These are phyloP conservation scores for Sequoiadendron giganteum DNA, from an alignment of 75 land plant species.

Conservation along the genomic window DNA sequence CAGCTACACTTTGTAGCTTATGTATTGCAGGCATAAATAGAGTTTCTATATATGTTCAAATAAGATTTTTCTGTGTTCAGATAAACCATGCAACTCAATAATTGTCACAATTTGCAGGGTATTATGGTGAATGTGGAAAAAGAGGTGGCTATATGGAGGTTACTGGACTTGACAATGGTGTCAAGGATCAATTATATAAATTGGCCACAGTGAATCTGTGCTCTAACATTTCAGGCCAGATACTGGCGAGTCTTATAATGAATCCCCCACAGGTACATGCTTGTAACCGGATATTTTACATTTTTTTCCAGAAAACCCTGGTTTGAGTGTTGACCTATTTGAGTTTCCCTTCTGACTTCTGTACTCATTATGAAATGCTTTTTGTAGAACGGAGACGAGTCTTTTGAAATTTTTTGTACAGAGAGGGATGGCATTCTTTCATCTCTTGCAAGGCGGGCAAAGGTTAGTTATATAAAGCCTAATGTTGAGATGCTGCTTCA, in stretches of 20 bases:
- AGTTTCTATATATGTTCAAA: not conserved
- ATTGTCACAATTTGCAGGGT: conserved; percentile 45
- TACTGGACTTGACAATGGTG: conserved; percentile 72
- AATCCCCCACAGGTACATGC: conserved; percentile 89
- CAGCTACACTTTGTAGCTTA: not conserved
- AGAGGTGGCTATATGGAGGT: conserved; percentile 99
- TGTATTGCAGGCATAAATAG: not conserved
- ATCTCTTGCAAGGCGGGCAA: conserved; percentile 92
- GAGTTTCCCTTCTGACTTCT: not conserved
- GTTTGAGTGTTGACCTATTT: not conserved
- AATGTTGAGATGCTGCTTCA: not conserved
- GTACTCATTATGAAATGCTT: not conserved
- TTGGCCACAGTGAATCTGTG: conserved; percentile 96
- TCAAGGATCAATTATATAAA: conserved; percentile 94
- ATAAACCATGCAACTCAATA: not conserved
- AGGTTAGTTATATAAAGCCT: conserved; percentile 40
- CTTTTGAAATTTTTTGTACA: conserved; percentile 60
- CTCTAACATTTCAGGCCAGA: conserved; percentile 94
- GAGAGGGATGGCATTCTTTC: conserved; percentile 89
- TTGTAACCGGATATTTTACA: not conserved
- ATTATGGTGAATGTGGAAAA: conserved; percentile 98
- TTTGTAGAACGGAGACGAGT: conserved; percentile 88
- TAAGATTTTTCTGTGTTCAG: not conserved
- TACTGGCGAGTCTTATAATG: conserved; percentile 97
- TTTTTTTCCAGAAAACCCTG: not conserved